Evolutionary conservation across 1,284 basidiomycete genomes (phyloP).

Genomic region (Heterobasidion occidentale): DNA sequence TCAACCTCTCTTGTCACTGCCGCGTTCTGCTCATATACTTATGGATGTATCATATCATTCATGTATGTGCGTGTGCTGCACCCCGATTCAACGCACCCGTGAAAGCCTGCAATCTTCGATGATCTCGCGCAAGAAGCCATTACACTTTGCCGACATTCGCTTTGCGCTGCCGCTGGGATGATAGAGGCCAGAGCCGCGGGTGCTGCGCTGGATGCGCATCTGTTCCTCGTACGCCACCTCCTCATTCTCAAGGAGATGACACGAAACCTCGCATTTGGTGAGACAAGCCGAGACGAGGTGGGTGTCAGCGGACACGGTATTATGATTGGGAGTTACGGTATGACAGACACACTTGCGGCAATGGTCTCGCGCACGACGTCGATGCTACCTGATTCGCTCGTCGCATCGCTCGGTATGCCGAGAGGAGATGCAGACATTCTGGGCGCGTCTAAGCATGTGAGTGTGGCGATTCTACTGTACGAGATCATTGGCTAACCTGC

Average conservation of each 20-base stretch:
- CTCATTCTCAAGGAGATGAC: slow-evolving; percentile 87
- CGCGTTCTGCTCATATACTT: not conserved
- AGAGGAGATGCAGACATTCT: slow-evolving; percentile 46
- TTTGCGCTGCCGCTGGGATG: slow-evolving; percentile 61
- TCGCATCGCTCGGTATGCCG: slow-evolving; percentile 58
- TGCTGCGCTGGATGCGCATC: slow-evolving; percentile 52
- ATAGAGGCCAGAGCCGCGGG: slow-evolving; percentile 45
- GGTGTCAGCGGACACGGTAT: not conserved
- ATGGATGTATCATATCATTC: not conserved
- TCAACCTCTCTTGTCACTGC: not conserved
- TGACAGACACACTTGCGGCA: slow-evolving; percentile 61
- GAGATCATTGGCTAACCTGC: not conserved
- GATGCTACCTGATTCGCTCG: slow-evolving; percentile 60
- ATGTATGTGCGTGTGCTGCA: not conserved
- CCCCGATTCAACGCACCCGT: not conserved
- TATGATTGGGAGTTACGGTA: slow-evolving; percentile 18
- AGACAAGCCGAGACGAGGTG: slow-evolving; percentile 22
- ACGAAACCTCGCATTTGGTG: slow-evolving; percentile 61
- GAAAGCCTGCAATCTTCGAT: slow-evolving; percentile 82
- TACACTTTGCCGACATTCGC: slow-evolving; percentile 70
- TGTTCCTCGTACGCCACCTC: slow-evolving; percentile 88
- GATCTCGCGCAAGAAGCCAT: slow-evolving; percentile 92
- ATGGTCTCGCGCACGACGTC: slow-evolving; percentile 70
- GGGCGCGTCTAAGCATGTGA: slow-evolving; percentile 60
- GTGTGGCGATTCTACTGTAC: slow-evolving; percentile 12